A percentile compares a stretch with the other conserved stretches of the same genome.
Evolutionary conservation across 108 stramenopile genomes (phyloP).

Genomic region (Discostella stelligeroides): DNA sequence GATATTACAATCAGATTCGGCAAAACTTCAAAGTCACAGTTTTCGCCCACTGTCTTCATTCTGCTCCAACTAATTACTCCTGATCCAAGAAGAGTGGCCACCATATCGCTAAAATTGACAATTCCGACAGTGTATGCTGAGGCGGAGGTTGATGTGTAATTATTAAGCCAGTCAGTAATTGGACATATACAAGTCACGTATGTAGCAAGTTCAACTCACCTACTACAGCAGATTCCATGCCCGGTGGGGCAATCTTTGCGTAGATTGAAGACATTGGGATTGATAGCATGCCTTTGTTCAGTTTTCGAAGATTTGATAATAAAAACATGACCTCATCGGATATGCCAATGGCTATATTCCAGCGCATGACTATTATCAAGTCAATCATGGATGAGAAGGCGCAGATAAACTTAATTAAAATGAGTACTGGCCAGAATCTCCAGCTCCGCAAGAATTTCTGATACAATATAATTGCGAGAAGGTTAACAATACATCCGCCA

Average conservation of each 20-base stretch:
- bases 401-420: slow-evolving; percentile 47
- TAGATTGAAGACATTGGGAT: slow-evolving; percentile 39
- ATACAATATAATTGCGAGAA: slow-evolving; percentile 41
- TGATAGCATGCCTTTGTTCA: slow-evolving; percentile 14
- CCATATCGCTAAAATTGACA: slow-evolving; percentile 40
- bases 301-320: slow-evolving; percentile 46
- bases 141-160: too few species aligned
- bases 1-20: slow-evolving; percentile 40
- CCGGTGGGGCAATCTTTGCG: slow-evolving; percentile 44
- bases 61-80: slow-evolving; percentile 49
- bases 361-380: slow-evolving; percentile 47
- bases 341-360: slow-evolving; percentile 51
- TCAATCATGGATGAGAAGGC: slow-evolving; percentile 43
- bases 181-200: too few species aligned
- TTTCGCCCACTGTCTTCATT: slow-evolving; percentile 51
- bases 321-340: slow-evolving; percentile 47
- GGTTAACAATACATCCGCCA: slow-evolving; percentile 39
- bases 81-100: slow-evolving; percentile 43
- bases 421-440: slow-evolving; percentile 44
- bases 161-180: too few species aligned
- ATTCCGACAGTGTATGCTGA: slow-evolving; percentile 48
- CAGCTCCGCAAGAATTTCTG: slow-evolving; percentile 36
- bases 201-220: not conserved
- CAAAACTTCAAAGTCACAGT: slow-evolving; percentile 39
- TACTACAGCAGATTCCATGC: slow-evolving; percentile 52